Base-by-base conservation (phyloP, 2,329 filamentous ascomycete genomes). In the Onygenales sp. region DNA sequence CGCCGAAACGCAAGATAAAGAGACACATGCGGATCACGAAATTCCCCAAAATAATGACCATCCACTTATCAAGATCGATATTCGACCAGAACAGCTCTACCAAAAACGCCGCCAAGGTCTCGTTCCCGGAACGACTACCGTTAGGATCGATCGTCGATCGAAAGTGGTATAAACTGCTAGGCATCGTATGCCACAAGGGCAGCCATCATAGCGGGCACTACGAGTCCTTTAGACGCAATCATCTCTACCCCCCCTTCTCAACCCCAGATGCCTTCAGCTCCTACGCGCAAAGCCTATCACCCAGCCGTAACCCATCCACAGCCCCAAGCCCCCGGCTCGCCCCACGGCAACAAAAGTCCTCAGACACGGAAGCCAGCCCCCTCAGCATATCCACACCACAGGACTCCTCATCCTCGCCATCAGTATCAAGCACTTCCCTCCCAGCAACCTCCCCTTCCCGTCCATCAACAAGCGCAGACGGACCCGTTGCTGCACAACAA, bases 141-240 rank as follows among this genome's bases (percentile, higher is more conserved):
- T 74, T 98, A 2, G 93, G 93, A 1, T 84, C 89, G 0, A 74
- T 97, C 27, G 71, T 93, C 43, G 80, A 86, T 53, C 84, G 86
- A 63, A 86, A 84, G 58, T 86, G 81, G 65, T 98, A 96, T 70
- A 88, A 85, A 62, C 77, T 98, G 4, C 79, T 95, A 0, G 89
- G 86, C 10, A 82, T 95, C 37, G 89, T 98, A 37, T 95, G 88
- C 21, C 93, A 98, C 67, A 95, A 95, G 64, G 93, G 93, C 39
- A 94, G 88, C 57, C 93, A 98, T 67, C 86, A 95, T 65, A 95
- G 90, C 62, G 93, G 93, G 0, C 93, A 98, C 66, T 98, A 98
- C 72, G 93, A 98, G 68, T 92, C 90, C 0, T 97, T 97, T 69
- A 81, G 93, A 36, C 82, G 93, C 39, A 93, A 97, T 69, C 86